Base-by-base conservation (phyloP, 2,329 filamentous ascomycete species). In the Zarea fungicola region DNA sequence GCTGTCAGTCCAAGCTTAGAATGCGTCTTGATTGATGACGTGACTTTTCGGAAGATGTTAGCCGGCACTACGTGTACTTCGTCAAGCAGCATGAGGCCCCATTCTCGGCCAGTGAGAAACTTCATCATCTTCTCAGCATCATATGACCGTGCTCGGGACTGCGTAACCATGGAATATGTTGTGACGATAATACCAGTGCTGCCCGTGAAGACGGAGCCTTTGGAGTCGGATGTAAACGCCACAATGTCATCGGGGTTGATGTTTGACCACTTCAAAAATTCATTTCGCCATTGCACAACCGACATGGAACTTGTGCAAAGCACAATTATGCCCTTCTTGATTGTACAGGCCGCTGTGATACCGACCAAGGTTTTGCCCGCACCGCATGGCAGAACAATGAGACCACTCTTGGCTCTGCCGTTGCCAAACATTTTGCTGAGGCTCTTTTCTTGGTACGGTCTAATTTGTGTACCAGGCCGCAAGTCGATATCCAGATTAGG, bases 401-500 rank as follows among this genome's bases (percentile, higher is more conserved):
- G 95, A 50, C 93, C 93, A 66, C 90, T 96, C 72, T 96, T 93
- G 13, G 93, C 93, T 68, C 93, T 85, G 42, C 92, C 92, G 62
- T 99, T 99, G 62, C 93, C 92, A 65, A 99, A 99, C 93, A 99
- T 99, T 68, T 99, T 99, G 72, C 89, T 95, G 9, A 99, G 74
- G 56, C 90, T 95, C 71, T 96, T 95, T 67, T 99, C 93, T 65
- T 99, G 93, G 59, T 99, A 99, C 53, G 95, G 72, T 64, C 92
- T 84, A 63, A 97, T 97, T 61, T 92, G 87, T 0, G 91, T 92
- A 49, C 85, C 84, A 0, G 92, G 91, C 58, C 87, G 87, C 42
- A 97, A 74, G 64, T 97, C 92, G 58, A 99, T 99, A 50, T 97
- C 90, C 29, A 99, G 74, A 43, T 89, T 96, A 1, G 92, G 81